A percentile compares a stretch with the other conserved stretches of the same genome.
phyloP scores from a whole-genome alignment of 169 alveolate genomes.

The Babesia caballi region DNA sequence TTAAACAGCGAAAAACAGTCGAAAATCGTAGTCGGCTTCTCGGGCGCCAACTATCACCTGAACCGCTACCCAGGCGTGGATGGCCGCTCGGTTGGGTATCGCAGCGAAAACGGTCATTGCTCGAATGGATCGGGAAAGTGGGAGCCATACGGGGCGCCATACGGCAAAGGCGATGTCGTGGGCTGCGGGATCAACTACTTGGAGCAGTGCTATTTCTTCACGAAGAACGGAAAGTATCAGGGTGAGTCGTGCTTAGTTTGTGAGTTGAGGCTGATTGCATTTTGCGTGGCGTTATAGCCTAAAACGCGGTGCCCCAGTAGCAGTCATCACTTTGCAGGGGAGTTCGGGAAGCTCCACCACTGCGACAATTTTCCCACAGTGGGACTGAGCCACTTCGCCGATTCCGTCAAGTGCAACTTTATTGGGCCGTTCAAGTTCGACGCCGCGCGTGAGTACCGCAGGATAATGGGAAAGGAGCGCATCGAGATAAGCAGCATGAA shows the following conservation, averaged over 20 bases:
- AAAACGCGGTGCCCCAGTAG: too few relatives aligned
- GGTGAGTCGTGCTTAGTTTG: conserved; percentile 61
- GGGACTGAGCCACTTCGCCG: conserved; percentile 54
- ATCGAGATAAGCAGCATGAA: conserved; percentile 7
- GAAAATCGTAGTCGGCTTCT: conserved; percentile 76
- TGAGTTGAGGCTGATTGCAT: too few relatives aligned
- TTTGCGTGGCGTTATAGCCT: too few relatives aligned
- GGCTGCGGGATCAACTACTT: conserved; percentile 80
- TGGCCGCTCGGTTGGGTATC: conserved; percentile 75
- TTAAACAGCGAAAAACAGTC: conserved; percentile 61
- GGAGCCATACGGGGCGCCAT: conserved; percentile 72
- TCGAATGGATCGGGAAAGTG: conserved; percentile 51
- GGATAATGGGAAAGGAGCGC: conserved; percentile 16
- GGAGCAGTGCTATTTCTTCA: conserved; percentile 73
- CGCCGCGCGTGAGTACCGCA: conserved; percentile 20
- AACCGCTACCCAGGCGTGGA: conserved; percentile 74
- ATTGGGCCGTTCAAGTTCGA: conserved; percentile 71
- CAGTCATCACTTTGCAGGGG: conserved; percentile 2
- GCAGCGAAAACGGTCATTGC: conserved; percentile 74
- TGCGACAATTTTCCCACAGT: conserved; percentile 63
- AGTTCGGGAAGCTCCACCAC: conserved; percentile 50
- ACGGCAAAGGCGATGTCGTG: conserved; percentile 73
- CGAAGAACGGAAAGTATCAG: conserved; percentile 73
- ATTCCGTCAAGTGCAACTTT: conserved; percentile 59
- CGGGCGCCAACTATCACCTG: conserved; percentile 63